Base-by-base conservation (phyloP, 139 green algal genomes). In the Micractinium conductrix region DNA sequence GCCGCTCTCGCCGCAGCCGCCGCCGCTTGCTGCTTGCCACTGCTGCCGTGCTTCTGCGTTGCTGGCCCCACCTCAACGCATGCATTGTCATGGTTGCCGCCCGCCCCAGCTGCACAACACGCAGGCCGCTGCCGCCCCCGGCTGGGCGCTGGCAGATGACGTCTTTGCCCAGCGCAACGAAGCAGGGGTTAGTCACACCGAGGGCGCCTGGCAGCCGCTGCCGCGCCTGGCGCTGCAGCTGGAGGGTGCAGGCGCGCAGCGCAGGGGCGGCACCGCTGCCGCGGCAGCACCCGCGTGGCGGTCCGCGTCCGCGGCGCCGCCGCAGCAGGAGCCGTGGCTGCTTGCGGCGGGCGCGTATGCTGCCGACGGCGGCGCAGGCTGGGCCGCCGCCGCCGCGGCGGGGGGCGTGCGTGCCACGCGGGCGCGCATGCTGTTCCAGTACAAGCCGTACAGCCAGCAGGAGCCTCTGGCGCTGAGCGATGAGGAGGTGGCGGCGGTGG, bases 381-480 rank as follows among this genome's bases (percentile, higher is more conserved):
- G 79, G 67, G 9, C n/a, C n/a, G n/a, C n/a, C n/a, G n/a, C n/a
- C n/a, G n/a, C n/a, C n/a, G n/a, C 43, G 37, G 33, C 48, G 30
- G 40, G 35, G 65, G 35, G 40, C 4, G 37, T 4, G 33, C 26
- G 42, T n/a, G 44, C 65, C 58, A 55, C 40, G 22, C 79, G 79
- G 5, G 65, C 79, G 5, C 79, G 45, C 79, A 78, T 90, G 68
- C 87, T 91, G 24, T 91, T 91, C 74, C 88, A 90, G 69, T 89
- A 90, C 72, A 88, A 83, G 55, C 86, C 89, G 0, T 94, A 94
- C 86, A 82, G 69, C 21, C 58, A 91, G 63, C 91, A 94, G 81
- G 91, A 91, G 33, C 78, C 73, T 37, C 75, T 92, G 55, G 42
- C 68, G 0, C 24, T 90, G 21, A 60, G 30, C 10, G 65, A 84